Evolutionary conservation across 306 rosid genomes (phyloP), one percentile per base, ranked within the genome.

Genomic region (Malus domestica): DNA sequence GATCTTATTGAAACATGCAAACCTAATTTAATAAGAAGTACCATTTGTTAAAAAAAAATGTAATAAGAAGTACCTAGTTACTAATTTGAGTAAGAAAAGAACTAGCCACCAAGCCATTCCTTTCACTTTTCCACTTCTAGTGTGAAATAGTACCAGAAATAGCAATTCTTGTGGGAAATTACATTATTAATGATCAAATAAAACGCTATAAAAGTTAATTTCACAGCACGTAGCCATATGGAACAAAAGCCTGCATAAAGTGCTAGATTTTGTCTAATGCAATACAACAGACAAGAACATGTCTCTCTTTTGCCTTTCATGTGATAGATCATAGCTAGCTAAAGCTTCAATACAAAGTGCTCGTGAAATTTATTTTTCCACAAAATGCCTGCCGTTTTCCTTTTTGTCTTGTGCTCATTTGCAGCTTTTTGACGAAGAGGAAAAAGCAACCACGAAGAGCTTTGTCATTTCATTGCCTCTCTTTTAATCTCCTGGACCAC

Each of bases 321-420:
- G 91, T 82, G 86, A 85, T 11, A 30, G n/a, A 44, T 32, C 59
- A 13, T 40, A 57, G 73, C 75, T 74, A 79, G 72, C 61, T 30
- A 64, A 3, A 32, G 30, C 61, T 70, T 61, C 78, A 51, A 75
- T 51, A 81, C 85, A 80, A 18, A 64, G 38, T 58, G 82, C 46
- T 80, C 70, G 71, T 46, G 70, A 74, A 61, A 64, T 11, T 72
- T 74, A 44, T 52, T 70, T 80, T 70, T 70, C 68, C 77, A 69
- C 44, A 84, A 32, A 74, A 70, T 74, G 75, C 90, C 90, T 76
- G 83, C 83, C 85, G 76, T 71, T 81, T 74, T 55, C 25, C 27
- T 49, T 73, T 45, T 78, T 77, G 82, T 82, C 86, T 55, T 33
- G 32, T 74, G 76, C 76, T 69, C 14, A 38, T 63, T 78, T 83